A percentile compares a stretch with the other conserved stretches of the same genome.
Evolutionary conservation across 2,329 filamentous ascomycete genomes (phyloP).

Genomic region (Pyrenophora teres): DNA sequence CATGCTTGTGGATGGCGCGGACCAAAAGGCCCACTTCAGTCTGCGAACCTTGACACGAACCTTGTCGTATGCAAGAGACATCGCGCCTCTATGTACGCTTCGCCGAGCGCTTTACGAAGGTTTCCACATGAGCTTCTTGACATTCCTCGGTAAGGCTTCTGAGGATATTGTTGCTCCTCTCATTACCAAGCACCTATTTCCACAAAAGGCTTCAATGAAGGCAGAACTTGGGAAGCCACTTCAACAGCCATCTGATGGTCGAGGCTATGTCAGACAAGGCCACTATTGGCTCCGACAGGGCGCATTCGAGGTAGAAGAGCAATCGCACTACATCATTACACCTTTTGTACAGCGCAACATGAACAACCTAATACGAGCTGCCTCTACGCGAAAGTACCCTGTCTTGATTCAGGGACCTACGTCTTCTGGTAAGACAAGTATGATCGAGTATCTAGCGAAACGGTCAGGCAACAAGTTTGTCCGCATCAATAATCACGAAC

Average conservation of each 20-base stretch:
- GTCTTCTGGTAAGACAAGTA: constrained; percentile 96
- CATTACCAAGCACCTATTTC: constrained; percentile 79
- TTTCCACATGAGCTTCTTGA: constrained; percentile 97
- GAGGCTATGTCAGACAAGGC: constrained; percentile 79
- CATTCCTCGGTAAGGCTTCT: constrained; percentile 80
- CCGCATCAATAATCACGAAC: constrained; percentile 98
- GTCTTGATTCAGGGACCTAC: constrained; percentile 96
- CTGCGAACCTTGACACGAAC: constrained; percentile 90
- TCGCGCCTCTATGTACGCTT: constrained; percentile 81
- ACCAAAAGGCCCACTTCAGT: constrained; percentile 96
- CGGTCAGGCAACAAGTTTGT: constrained; percentile 96
- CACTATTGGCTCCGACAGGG: constrained; percentile 93
- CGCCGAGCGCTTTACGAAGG: constrained; percentile 89
- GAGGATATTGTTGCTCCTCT: constrained; percentile 78
- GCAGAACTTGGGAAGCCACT: constrained; percentile 79
- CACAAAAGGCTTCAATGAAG: constrained; percentile 68
- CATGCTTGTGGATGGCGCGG: constrained; percentile 88
- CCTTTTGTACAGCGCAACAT: constrained; percentile 94
- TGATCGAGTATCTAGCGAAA: constrained; percentile 99
- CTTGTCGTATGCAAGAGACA: constrained; percentile 83
- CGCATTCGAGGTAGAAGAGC: constrained; percentile 65
- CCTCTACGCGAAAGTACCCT: constrained; percentile 88
- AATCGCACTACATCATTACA: constrained; percentile 93
- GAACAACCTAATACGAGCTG: constrained; percentile 89
- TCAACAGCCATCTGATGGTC: constrained; percentile 75